A percentile compares a stretch with the other conserved stretches of the same genome.
Conservation (phyloP, 169 alveolate species). For the Plasmodium gonderi region DNA sequence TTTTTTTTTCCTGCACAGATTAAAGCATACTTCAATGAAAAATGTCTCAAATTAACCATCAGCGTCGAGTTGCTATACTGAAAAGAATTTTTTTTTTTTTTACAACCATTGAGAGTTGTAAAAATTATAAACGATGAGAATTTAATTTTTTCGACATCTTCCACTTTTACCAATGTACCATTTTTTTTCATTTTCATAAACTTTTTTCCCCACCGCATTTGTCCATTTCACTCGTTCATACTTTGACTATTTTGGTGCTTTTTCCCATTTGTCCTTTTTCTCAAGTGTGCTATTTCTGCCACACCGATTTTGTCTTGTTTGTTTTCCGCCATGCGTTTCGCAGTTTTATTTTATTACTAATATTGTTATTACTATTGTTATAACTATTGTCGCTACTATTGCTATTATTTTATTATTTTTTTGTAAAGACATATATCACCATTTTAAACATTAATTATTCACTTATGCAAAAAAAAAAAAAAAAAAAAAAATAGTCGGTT, state of each 20-base stretch:
- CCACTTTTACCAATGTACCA: neutral
- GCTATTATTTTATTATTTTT: neutral
- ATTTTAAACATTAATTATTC: conserved; percentile 5
- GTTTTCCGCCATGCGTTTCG: neutral
- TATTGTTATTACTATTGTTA: too few relatives aligned
- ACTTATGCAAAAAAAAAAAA: conserved; percentile 17
- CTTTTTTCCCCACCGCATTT: too few relatives aligned
- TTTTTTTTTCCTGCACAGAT: conserved; percentile 15
- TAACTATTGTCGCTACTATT: too few relatives aligned
- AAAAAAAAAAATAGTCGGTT: conserved; percentile 6
- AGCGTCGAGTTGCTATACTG: conserved; percentile 60
- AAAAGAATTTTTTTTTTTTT: neutral
- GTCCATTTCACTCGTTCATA: too few relatives aligned
- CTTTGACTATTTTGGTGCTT: too few relatives aligned
- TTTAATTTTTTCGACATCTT: neutral
- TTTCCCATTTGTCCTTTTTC: too few relatives aligned
- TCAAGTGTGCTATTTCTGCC: neutral
- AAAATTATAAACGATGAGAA: neutral
- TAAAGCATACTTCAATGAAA: conserved; percentile 63
- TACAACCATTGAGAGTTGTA: neutral
- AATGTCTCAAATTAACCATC: conserved; percentile 32
- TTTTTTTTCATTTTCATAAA: too few relatives aligned
- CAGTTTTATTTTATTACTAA: neutral
- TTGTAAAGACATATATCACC: neutral
- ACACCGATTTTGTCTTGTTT: neutral